Conservation (phyloP, 208 protist genomes). For the Trypanosoma caninum region DNA sequence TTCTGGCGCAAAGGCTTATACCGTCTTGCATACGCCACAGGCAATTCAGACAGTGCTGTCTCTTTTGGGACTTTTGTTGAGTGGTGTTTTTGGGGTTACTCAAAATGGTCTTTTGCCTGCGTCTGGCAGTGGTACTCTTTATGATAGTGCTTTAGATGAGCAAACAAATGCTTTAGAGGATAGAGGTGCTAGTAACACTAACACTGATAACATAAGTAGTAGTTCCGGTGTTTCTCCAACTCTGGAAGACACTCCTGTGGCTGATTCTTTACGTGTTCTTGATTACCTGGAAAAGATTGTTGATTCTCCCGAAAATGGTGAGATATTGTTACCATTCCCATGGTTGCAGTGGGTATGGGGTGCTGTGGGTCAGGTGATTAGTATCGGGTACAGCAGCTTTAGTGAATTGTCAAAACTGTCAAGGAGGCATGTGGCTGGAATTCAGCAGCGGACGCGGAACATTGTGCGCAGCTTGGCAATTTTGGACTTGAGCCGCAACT, state of each 20-base stretch:
- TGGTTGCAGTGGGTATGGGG: constrained; percentile 84
- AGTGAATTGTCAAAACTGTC: background rate
- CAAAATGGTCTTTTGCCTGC: background rate
- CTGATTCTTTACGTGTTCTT: constrained; percentile 53
- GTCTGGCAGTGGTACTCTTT: background rate
- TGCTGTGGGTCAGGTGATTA: constrained; percentile 49
- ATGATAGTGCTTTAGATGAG: background rate
- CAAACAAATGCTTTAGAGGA: background rate
- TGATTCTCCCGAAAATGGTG: constrained; percentile 56
- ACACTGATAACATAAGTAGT: constrained; percentile 3
- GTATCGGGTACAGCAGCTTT: background rate
- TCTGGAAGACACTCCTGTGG: constrained; percentile 38
- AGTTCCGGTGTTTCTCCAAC: constrained; percentile 4
- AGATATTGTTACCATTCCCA: constrained; percentile 51
- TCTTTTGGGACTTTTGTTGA: constrained; percentile 13
- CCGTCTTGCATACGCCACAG: constrained; percentile 17
- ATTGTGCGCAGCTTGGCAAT: constrained; percentile 72
- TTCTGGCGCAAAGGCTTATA: background rate
- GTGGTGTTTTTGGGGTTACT: background rate
- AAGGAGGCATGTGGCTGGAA: constrained; percentile 20
- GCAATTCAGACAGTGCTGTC: constrained; percentile 23
- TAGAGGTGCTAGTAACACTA: background rate
- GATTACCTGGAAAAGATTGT: constrained; percentile 79
- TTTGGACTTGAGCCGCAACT: constrained; percentile 63
- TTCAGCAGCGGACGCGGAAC: constrained; percentile 44